A percentile compares a stretch with the other conserved stretches of the same genome.
phyloP scores from a whole-genome alignment of 306 rosid genomes.

The Malus asiatica region DNA sequence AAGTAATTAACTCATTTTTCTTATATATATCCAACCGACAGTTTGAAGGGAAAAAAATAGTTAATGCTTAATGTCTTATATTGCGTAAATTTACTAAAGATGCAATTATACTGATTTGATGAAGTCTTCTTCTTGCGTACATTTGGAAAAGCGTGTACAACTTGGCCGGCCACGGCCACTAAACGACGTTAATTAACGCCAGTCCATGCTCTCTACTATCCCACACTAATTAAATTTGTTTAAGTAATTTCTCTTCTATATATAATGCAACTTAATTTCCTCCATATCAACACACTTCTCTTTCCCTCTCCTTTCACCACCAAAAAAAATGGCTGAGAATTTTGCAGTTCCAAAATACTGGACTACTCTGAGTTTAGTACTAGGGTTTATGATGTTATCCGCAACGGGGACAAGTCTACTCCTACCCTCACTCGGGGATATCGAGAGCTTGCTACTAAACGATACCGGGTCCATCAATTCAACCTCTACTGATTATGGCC shows the following conservation, averaged over 20 bases:
- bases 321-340: not conserved
- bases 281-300: not conserved
- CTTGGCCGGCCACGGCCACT: constrained; percentile 13
- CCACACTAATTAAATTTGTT: not conserved
- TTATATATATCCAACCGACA: not conserved
- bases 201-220: not conserved
- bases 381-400: not conserved
- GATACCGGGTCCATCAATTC: constrained; percentile 30
- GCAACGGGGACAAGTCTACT: not conserved
- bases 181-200: constrained; percentile 1
- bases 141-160: constrained; percentile 13
- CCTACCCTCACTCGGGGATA: constrained; percentile 22
- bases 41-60: not conserved
- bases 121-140: not conserved
- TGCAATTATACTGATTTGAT: not conserved
- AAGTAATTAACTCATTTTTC: not conserved
- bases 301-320: not conserved
- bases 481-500: constrained; percentile 70
- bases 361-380: not conserved
- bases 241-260: not conserved
- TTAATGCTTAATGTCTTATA: not conserved
- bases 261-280: not conserved
- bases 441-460: constrained; percentile 24
- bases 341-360: not conserved
- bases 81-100: constrained; percentile 1